These are phyloP conservation scores for Agaricus subrufescens DNA, from an alignment of 768 basidiomycete species.

Conservation along the genomic window DNA sequence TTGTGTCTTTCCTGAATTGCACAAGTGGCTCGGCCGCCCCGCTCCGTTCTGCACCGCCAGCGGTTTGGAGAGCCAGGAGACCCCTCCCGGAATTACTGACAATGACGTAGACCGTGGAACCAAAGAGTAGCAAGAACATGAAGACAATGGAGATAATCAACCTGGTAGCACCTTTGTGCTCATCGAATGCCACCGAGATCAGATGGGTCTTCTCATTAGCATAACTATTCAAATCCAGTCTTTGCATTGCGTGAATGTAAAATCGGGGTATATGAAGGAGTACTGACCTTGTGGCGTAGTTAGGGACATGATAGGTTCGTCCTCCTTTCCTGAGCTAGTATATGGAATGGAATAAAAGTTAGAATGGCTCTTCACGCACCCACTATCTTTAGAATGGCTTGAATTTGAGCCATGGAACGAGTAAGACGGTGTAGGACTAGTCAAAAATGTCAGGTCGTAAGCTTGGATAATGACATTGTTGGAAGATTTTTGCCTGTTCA, in stretches of 20 bases:
- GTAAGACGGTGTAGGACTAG: slow-evolving; percentile 24
- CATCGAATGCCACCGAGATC: slow-evolving; percentile 30
- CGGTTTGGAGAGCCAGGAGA: neutral
- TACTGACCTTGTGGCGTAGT: slow-evolving; percentile 34
- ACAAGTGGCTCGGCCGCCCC: neutral
- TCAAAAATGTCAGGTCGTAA: slow-evolving; percentile 1
- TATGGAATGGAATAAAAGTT: neutral
- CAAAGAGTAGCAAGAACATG: slow-evolving; percentile 23
- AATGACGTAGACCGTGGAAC: slow-evolving; percentile 10
- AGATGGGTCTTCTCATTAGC: slow-evolving; percentile 32
- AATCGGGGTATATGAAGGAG: neutral
- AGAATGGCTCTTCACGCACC: slow-evolving; percentile 21
- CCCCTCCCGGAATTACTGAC: neutral
- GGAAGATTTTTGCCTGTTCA: slow-evolving; percentile 8
- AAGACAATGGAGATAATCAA: slow-evolving; percentile 19
- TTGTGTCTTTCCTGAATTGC: neutral
- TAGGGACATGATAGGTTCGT: slow-evolving; percentile 35
- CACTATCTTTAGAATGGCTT: slow-evolving; percentile 33
- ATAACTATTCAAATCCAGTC: slow-evolving; percentile 20
- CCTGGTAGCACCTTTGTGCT: slow-evolving; percentile 25
- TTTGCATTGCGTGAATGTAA: slow-evolving; percentile 7
- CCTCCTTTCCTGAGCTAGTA: slow-evolving; percentile 24
- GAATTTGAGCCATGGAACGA: slow-evolving; percentile 35
- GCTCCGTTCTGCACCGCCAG: slow-evolving; percentile 11
- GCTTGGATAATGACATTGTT: neutral